These are phyloP conservation scores for Penicillium sclerotigenum DNA, from an alignment of 2,329 filamentous ascomycete species.

Conservation along the genomic window DNA sequence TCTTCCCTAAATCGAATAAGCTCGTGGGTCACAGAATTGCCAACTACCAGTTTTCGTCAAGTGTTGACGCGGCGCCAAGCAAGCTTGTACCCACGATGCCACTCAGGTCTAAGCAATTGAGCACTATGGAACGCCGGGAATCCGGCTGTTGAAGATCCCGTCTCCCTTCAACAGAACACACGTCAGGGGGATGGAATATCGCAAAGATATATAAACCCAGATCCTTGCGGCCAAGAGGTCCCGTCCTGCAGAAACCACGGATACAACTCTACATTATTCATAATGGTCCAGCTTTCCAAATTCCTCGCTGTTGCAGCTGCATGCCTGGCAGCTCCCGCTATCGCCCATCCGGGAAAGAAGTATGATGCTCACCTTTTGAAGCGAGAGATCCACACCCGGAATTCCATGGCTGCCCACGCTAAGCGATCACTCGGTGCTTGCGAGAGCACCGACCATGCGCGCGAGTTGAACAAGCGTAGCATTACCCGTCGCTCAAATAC, in stretches of 20 bases:
- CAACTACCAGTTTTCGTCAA: not conserved
- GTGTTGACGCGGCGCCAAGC: conserved; percentile 18
- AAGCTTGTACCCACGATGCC: not conserved
- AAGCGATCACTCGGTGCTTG: conserved; percentile 27
- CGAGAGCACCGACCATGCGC: conserved; percentile 22
- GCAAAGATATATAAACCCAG: conserved; percentile 1
- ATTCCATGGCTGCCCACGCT: conserved; percentile 24
- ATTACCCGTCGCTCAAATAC: conserved; percentile 28
- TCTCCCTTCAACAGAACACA: too few relatives aligned
- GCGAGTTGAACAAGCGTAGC: conserved; percentile 26
- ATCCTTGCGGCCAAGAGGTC: not conserved
- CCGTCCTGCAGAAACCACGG: too few relatives aligned
- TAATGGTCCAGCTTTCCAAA: conserved; percentile 26
- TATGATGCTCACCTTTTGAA: conserved; percentile 29
- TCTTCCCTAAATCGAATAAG: conserved; percentile 12
- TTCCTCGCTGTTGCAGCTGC: conserved; percentile 32
- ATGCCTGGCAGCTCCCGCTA: conserved; percentile 24
- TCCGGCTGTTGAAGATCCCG: not conserved
- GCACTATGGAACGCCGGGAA: not conserved
- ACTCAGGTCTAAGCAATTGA: not conserved
- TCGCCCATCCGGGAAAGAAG: conserved; percentile 34
- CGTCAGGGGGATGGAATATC: too few relatives aligned
- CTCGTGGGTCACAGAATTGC: conserved; percentile 9
- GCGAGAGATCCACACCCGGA: conserved; percentile 29
- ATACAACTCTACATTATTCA: not conserved